These are phyloP conservation scores for Coemansia sp. DNA, from an alignment of 192 early-diverging fungal genomes.

Conservation along the genomic window DNA sequence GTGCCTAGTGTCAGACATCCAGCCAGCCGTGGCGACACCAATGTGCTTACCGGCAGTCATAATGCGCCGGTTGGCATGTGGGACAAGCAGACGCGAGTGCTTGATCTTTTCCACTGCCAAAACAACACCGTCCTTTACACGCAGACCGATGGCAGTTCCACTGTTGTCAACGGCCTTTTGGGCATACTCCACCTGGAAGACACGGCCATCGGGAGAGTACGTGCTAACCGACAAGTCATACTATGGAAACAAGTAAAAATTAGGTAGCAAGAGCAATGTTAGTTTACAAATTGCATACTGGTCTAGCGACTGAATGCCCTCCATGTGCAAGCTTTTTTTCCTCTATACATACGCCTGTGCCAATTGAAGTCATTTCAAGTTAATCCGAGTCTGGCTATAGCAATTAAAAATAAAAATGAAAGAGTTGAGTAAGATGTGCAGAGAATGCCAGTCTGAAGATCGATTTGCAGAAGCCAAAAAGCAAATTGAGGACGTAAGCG, in stretches of 20 bases:
- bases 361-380: constrained; percentile 81
- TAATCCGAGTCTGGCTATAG: not conserved
- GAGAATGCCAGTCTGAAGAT: constrained; percentile 9
- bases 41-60: constrained; percentile 89
- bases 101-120: constrained; percentile 96
- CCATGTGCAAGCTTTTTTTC: not conserved
- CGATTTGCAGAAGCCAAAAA: not conserved
- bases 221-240: constrained; percentile 98
- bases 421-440: not conserved
- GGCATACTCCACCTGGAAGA: constrained; percentile 99
- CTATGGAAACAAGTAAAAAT: constrained; percentile 43
- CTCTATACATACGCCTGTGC: constrained; percentile 78
- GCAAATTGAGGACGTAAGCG: constrained; percentile 8
- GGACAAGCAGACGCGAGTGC: constrained; percentile 92
- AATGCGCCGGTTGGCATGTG: constrained; percentile 92
- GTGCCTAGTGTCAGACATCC: constrained; percentile 90
- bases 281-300: constrained; percentile 11
- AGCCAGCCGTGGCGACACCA: constrained; percentile 92
- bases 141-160: constrained; percentile 94
- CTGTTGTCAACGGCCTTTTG: constrained; percentile 98
- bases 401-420: constrained; percentile 11
- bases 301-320: not conserved
- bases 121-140: constrained; percentile 94
- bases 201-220: constrained; percentile 98
- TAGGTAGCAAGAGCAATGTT: constrained; percentile 13